Evolutionary conservation across 2,329 filamentous ascomycete species (phyloP), one percentile per base, ranked within the genome.

Genomic region (Colletotrichum falcatum): DNA sequence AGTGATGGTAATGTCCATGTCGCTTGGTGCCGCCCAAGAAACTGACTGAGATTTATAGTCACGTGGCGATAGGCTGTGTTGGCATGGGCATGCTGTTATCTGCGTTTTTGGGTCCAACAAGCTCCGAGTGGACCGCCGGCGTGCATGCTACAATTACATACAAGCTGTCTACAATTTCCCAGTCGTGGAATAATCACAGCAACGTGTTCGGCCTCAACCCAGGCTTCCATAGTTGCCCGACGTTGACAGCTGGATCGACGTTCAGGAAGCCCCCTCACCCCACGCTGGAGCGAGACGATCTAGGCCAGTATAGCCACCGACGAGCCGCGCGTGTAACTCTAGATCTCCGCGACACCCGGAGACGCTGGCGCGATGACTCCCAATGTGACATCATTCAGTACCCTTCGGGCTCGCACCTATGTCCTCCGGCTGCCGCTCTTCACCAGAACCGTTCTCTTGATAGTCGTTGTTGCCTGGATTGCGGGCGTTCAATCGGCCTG

Each of bases 401-500:
- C 91, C 39, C 81, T 87, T 72, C 90, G 94, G 75, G 87, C 94
- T 76, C 91, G 94, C 74, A 93, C 93, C 11, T 98, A 97, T 79
- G 77, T 97, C 74, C 85, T 93, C 71, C 91, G 94, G 59, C 86
- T 98, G n/a, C 95, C 96, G 44, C 85, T 98, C 1, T 94, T 96
- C 79, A 98, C 96, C 33, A 90, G 95, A 61, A 77, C 90, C 5
- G 81, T 91, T 54, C 92, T 97, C 67, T 77, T 92, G 39, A 82
- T 85, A 16, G 87, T 94, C 72, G 23, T 72, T 70, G 5, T 74
- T 79, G 66, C 63, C 9, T 97, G 92, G 89, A 76, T 94, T 44
- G 84, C 91, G 8, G 87, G 91, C 54, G 79, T 95, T 48, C 91
- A 93, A 75, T 86, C 89, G 20, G 83, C 91, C 11, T 95, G 91